Evolutionary conservation across 2,329 filamentous ascomycete genomes (phyloP), one percentile per base, ranked within the genome.

Genomic region (Fusarium mundagurra): DNA sequence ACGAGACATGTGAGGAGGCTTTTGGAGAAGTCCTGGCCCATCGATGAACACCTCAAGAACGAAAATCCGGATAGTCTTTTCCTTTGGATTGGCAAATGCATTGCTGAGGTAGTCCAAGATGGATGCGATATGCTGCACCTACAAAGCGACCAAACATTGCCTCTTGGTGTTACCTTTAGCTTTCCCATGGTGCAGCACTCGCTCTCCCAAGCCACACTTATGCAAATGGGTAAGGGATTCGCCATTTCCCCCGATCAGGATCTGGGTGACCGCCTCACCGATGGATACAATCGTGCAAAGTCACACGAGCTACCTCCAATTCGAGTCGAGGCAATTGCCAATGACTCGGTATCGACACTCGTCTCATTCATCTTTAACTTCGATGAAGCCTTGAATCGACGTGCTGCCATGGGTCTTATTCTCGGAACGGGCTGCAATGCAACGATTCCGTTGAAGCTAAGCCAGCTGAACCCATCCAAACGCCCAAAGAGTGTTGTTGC

Each of bases 391-490:
- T 83, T 85, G 1, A 88, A 89, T 66, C 92, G 90, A 69, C 90
- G 91, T 70, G 92, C 93, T 6, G 89, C 88, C 34, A 95, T 96
- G 92, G 93, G 92, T 10, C 86, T 96, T 27, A 95, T 96, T 71
- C 92, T 94, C 41, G 94, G 93, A 17, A 96, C 93, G 0, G 94
- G 94, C 8, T 92, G 92, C 79, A 96, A 96, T 77, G 93, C 94
- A 5, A 96, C 94, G 3, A 91, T 96, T 45, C 91, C 93, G 1
- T 88, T 96, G 80, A 89, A 87, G 74, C 83, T 92, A 57, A 87
- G 83, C 53, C 88, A 86, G 64, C 84, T 96, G 24, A 89, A 92
- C 70, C 84, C 88, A 14, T 88, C 86, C 64, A 96, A 96, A 80
- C 82, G 85, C 76, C 90, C 84, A 58, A 82, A 77, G 71, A 85